Base-by-base conservation (phyloP, 225 moss, liverwort and hornwort genomes). In the Climacium dendroides region DNA sequence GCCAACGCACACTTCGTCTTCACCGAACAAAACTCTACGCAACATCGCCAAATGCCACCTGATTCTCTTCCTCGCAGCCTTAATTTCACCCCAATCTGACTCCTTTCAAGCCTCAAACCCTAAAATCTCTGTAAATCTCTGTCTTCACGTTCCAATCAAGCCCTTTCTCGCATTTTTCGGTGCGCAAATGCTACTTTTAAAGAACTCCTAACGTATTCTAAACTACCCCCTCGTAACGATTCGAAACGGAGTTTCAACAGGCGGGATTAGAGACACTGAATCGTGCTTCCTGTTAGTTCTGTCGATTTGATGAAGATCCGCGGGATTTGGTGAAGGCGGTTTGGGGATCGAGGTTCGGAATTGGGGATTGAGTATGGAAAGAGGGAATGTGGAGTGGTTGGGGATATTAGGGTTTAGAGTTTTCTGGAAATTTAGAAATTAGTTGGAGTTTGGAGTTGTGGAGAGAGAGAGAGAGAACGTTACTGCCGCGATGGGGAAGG, bases 401-500 rank as follows among this genome's bases (percentile, higher is more conserved):
- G 60, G 19, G 58, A 88, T 65, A 70, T 84, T 88, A 88, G 88
- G 90, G 84, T 77, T 90, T 77, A 76, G 83, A 71, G 71, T 19
- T 62, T 11, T 63, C 60, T 89, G 65, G 55, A 81, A n/a, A 32
- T 54, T 39, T 50, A 65, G 82, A 23, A 32, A 50, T 75, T 85
- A 75, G 52, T 47, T 48, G 78, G 22, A 59, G 26, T 71, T 65
- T 60, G 67, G 17, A 83, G 60, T 73, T 45, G 45, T 45, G 45
- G 60, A 28, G n/a, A 55, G 39, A 63, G 53, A 69, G 82, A 67
- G 39, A 25, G 64, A 83, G 37, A 52, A 29, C 60, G 35, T 64
- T 74, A 61, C 82, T 66, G 85, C 50, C 74, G 83, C 79, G 67
- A 93, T 93, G 91, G 87, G 65, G 48, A 89, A 78, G 71, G 71